phyloP scores from a whole-genome alignment of 192 early-diverging fungal species.

The Gonapodya sp. region DNA sequence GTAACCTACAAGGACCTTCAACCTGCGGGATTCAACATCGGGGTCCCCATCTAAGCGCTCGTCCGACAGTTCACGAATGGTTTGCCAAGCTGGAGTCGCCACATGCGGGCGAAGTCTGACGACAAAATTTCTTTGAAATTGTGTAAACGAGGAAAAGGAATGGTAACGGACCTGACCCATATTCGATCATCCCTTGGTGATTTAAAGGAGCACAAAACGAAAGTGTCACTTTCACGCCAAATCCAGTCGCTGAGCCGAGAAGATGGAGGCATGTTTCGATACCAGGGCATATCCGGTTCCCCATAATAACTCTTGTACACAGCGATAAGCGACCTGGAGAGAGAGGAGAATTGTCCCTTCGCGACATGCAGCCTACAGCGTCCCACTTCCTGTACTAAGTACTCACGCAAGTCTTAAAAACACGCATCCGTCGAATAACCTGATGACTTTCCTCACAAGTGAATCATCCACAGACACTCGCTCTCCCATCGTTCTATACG shows the following conservation, averaged over 20 bases:
- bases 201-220: neutral
- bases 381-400: no score
- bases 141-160: neutral
- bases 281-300: neutral
- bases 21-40: neutral
- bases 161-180: neutral
- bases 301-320: neutral
- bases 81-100: neutral
- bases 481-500: neutral
- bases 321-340: neutral
- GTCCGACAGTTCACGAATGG: neutral
- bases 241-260: neutral
- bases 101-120: neutral
- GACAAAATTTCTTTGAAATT: neutral
- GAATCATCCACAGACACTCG: neutral
- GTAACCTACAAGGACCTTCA: neutral
- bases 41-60: neutral
- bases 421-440: neutral
- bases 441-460: neutral
- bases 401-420: neutral
- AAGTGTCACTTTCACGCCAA: neutral
- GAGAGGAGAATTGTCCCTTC: neutral
- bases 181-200: neutral
- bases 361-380: no score
- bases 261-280: neutral